Evolutionary conservation across 225 moss, liverwort and hornwort species (phyloP), one percentile per base, ranked within the genome.

Genomic region (Ulota crispa): DNA sequence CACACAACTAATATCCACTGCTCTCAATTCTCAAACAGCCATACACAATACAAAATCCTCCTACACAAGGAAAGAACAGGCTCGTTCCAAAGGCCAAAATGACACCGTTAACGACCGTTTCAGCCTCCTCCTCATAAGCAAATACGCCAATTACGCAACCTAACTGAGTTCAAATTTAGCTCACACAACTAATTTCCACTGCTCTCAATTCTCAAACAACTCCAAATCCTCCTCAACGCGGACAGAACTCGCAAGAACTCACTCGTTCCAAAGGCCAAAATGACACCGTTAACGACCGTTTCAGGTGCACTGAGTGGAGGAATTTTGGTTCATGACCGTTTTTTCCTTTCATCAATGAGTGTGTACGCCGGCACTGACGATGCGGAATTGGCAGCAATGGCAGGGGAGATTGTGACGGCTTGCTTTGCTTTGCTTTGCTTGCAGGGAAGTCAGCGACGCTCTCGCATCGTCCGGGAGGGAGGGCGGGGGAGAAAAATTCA

Each of bases 231-330:
- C 32, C 32, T 32, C 32, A 32, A 32, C 32, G 32, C 32, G 32
- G n/a, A n/a, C n/a, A n/a, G n/a, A n/a, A n/a, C n/a, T n/a, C n/a
- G n/a, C n/a, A n/a, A n/a, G n/a, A n/a, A n/a, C n/a, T n/a, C n/a
- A n/a, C n/a, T n/a, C n/a, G n/a, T n/a, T n/a, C n/a, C n/a, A n/a
- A n/a, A n/a, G n/a, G 0, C 21, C 1, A 8, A 8, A 21, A 20
- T 47, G 16, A 1, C 80, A 72, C 66, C 31, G 52, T 83, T 67
- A 47, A 65, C 45, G 83, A 80, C 80, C 80, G 86, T 87, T 87
- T 61, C 54, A 4, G 18, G 52, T 60, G 39, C 67, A 36, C 75
- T 31, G 30, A 37, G 21, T 13, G 77, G 72, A 54, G 70, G 32
- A 50, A 32, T 71, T 60, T 39, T 39, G 39, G 2, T 36, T 36